Conservation (phyloP, 2,329 filamentous ascomycete species). For the Fusarium albosuccineum region DNA sequence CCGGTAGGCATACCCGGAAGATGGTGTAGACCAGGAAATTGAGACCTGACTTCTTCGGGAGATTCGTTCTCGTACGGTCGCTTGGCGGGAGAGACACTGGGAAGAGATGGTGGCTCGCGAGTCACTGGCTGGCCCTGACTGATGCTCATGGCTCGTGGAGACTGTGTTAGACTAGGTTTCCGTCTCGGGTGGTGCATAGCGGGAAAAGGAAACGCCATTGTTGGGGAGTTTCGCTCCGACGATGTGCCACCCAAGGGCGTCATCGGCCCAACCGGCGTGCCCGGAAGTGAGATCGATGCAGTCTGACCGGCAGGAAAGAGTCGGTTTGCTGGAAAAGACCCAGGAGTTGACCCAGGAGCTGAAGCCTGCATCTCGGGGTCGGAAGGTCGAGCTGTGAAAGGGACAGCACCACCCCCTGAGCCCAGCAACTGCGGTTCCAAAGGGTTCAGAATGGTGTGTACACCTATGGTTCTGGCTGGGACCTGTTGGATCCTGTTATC, state of each 20-base stretch:
- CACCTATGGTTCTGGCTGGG: slow-evolving; percentile 48
- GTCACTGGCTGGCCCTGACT: slow-evolving; percentile 41
- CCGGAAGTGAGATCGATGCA: slow-evolving; percentile 51
- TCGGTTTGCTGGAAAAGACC: slow-evolving; percentile 41
- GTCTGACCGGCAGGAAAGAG: slow-evolving; percentile 46
- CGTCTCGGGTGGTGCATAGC: slow-evolving; percentile 46
- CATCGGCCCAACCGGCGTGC: slow-evolving; percentile 48
- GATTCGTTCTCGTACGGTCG: slow-evolving; percentile 49
- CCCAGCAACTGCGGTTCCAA: slow-evolving; percentile 46
- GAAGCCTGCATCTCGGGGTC: slow-evolving; percentile 38
- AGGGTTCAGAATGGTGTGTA: slow-evolving; percentile 56
- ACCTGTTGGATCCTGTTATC: slow-evolving; percentile 44
- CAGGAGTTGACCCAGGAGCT: slow-evolving; percentile 34
- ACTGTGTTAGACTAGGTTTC: slow-evolving; percentile 50
- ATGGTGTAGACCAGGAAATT: slow-evolving; percentile 45
- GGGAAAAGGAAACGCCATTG: slow-evolving; percentile 49
- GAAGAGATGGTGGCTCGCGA: slow-evolving; percentile 38
- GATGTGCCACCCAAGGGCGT: slow-evolving; percentile 47
- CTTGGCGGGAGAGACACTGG: slow-evolving; percentile 48
- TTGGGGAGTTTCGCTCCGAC: slow-evolving; percentile 52
- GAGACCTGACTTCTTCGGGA: slow-evolving; percentile 45
- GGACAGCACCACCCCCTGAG: slow-evolving; percentile 28
- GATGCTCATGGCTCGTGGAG: slow-evolving; percentile 47
- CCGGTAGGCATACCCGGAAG: slow-evolving; percentile 41
- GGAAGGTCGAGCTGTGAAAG: slow-evolving; percentile 30